These are phyloP conservation scores for Hemisphaericaspora nanyangensis DNA, from an alignment of 805 yeast species.

Conservation along the genomic window DNA sequence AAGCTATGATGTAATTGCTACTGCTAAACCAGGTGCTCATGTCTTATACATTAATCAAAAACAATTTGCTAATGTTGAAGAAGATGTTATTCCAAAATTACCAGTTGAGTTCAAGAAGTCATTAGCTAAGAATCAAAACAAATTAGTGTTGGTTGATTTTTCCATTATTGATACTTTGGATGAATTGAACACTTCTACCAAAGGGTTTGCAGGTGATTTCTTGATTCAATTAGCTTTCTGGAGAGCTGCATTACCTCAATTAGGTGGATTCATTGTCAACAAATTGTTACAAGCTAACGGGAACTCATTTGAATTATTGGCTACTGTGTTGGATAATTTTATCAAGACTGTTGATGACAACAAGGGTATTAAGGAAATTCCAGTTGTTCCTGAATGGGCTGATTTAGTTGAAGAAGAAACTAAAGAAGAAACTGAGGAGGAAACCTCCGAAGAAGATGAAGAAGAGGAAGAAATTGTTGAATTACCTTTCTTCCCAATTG, in stretches of 20 bases:
- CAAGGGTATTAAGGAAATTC: slow-evolving; percentile 35
- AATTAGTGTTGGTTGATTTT: slow-evolving; percentile 58
- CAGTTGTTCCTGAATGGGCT: slow-evolving; percentile 30
- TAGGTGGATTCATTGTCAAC: slow-evolving; percentile 65
- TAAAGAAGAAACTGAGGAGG: slow-evolving; percentile 21
- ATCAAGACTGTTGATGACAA: slow-evolving; percentile 55
- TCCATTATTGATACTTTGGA: slow-evolving; percentile 61
- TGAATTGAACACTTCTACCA: slow-evolving; percentile 47
- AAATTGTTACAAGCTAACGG: slow-evolving; percentile 80
- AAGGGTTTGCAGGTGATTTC: slow-evolving; percentile 71
- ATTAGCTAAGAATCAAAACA: slow-evolving; percentile 49
- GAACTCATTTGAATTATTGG: slow-evolving; percentile 73
- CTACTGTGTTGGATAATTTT: slow-evolving; percentile 63
- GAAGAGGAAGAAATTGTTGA: slow-evolving; percentile 22
- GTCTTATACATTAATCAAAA: slow-evolving; percentile 44
- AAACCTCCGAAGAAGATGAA: slow-evolving; percentile 16
- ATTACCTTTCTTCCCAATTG: slow-evolving; percentile 53
- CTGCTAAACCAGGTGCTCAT: slow-evolving; percentile 53
- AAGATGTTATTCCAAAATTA: slow-evolving; percentile 49
- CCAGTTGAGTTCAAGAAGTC: slow-evolving; percentile 50
- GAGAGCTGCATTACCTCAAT: slow-evolving; percentile 61
- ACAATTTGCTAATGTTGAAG: slow-evolving; percentile 27
- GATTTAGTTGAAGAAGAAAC: slow-evolving; percentile 32
- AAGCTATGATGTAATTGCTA: slow-evolving; percentile 58
- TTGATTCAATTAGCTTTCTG: slow-evolving; percentile 80